phyloP scores from a whole-genome alignment of 306 rosid genomes.

The Ammopiptanthus mongolicus region DNA sequence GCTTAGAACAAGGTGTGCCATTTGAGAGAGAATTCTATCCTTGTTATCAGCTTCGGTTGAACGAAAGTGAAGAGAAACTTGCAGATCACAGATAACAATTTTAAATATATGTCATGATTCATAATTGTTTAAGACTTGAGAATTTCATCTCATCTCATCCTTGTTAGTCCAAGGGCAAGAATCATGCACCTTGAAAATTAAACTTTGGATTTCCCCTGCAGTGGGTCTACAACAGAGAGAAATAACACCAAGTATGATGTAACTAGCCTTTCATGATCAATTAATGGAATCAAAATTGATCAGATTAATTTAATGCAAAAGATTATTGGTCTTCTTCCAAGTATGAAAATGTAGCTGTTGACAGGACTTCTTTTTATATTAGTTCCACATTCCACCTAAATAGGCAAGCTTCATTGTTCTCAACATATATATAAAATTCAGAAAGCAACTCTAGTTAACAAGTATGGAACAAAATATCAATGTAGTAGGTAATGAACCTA shows the following conservation, averaged over 20 bases:
- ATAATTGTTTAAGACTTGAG: no score
- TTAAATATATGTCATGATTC: no score
- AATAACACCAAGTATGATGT: constrained; percentile 1
- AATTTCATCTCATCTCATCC: no score
- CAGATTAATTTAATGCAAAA: constrained; percentile 9
- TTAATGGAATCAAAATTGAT: constrained; percentile 8
- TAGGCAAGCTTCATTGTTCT: constrained; percentile 98
- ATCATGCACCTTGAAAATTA: no score
- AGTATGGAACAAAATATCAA: constrained; percentile 8
- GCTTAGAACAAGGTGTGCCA: no score
- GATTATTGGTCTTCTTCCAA: background rate
- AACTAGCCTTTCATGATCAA: constrained; percentile 2
- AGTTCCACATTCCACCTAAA: constrained; percentile 79
- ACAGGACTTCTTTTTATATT: constrained; percentile 92
- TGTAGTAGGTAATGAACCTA: background rate
- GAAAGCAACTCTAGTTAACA: constrained; percentile 15
- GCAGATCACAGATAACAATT: no score
- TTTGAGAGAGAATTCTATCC: no score
- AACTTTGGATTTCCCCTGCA: no score
- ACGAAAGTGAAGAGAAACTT: no score
- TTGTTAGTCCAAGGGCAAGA: no score
- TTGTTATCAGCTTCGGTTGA: no score
- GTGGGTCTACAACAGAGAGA: no score
- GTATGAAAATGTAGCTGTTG: constrained; percentile 61
- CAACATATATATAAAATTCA: constrained; percentile 32